Conservation (phyloP, 441 rosid species). For the Erysimum cheiri region DNA sequence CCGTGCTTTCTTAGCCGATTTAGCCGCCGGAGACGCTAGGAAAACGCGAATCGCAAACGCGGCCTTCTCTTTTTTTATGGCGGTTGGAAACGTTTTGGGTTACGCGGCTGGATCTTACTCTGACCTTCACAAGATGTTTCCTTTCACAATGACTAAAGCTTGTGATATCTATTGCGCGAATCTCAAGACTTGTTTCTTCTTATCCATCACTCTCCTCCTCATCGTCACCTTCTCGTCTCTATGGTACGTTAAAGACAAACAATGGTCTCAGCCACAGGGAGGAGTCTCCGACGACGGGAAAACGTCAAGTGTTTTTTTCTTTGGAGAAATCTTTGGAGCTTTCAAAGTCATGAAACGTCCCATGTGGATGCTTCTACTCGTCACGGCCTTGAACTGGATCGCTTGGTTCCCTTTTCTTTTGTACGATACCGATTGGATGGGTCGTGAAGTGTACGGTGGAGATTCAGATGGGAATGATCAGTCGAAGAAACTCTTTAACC, state of each 20-base stretch:
- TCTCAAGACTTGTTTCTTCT: conserved; percentile 77
- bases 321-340: conserved; percentile 58
- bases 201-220: conserved; percentile 63
- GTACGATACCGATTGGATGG: conserved; percentile 96
- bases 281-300: conserved; percentile 7
- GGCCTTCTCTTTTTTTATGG: conserved; percentile 85
- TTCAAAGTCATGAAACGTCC: conserved; percentile 61
- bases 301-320: conserved; percentile 38
- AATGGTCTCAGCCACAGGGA: conserved; percentile 51
- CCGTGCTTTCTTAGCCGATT: conserved; percentile 85
- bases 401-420: conserved; percentile 91
- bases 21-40: conserved; percentile 58
- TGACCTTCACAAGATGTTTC: conserved; percentile 54
- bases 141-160: conserved; percentile 69
- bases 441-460: conserved; percentile 89
- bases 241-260: conserved; percentile 60
- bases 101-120: conserved; percentile 76
- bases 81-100: conserved; percentile 84
- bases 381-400: conserved; percentile 84
- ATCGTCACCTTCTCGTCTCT: conserved; percentile 51
- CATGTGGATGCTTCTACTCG: conserved; percentile 76
- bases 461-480: conserved; percentile 24
- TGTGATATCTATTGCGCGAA: conserved; percentile 92
- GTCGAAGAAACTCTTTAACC: conserved; percentile 47
- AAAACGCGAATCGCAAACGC: conserved; percentile 69